phyloP scores from a whole-genome alignment of 306 rosid species.

The Fragaria iinumae region DNA sequence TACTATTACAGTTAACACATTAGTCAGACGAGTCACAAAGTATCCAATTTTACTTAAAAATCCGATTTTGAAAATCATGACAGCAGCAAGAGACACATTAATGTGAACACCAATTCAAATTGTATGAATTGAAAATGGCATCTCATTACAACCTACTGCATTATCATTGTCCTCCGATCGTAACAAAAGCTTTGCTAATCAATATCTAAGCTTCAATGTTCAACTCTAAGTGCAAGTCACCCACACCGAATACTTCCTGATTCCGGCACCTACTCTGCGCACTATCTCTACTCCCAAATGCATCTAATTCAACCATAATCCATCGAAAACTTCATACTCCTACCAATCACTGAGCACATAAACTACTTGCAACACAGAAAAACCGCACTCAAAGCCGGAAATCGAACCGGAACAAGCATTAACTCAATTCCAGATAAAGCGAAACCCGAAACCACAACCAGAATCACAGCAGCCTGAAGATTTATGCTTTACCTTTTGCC shows the following conservation, averaged over 20 bases:
- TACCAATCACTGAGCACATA: neutral
- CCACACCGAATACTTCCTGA: neutral
- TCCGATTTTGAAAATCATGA: neutral
- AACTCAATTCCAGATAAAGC: neutral
- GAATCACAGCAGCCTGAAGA: neutral
- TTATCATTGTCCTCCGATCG: neutral
- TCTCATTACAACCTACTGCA: neutral
- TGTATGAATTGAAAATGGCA: neutral
- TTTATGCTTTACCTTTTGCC: constrained; percentile 62
- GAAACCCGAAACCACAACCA: neutral
- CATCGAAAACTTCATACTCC: neutral
- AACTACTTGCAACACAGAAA: neutral
- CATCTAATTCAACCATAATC: neutral
- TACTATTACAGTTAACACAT: neutral
- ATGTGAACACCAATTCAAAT: neutral
- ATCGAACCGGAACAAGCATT: neutral
- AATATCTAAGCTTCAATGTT: neutral
- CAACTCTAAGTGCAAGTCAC: neutral
- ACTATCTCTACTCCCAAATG: neutral
- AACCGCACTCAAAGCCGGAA: neutral
- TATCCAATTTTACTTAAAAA: neutral
- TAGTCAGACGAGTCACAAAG: neutral
- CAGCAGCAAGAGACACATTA: neutral
- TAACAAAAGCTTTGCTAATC: neutral
- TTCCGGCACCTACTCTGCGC: neutral